These are phyloP conservation scores for Vaucheria bursata DNA, from an alignment of 352 stramenopile genomes.

Conservation along the genomic window DNA sequence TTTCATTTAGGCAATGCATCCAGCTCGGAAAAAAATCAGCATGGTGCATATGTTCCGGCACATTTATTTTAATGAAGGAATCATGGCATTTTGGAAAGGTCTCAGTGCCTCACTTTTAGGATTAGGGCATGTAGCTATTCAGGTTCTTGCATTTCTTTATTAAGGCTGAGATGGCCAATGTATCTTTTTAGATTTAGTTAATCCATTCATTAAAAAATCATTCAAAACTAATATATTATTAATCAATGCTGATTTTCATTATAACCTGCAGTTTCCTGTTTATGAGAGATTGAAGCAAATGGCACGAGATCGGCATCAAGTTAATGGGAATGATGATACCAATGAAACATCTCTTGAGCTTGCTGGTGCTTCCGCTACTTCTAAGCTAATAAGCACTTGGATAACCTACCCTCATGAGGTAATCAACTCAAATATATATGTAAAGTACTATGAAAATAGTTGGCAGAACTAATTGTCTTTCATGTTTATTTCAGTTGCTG, in stretches of 20 bases:
- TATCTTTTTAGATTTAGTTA: no score
- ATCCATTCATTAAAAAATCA: no score
- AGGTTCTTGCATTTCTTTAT: no score
- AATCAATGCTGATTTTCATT: no score
- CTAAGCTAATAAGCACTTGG: neutral
- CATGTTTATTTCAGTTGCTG: no score
- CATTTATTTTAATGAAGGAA: constrained; percentile 1
- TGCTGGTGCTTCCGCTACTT: neutral
- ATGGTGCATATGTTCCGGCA: neutral
- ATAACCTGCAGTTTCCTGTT: neutral
- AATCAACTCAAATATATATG: no score
- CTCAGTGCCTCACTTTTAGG: constrained; percentile 8
- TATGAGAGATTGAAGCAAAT: neutral
- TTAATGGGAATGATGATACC: neutral
- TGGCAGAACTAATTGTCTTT: no score
- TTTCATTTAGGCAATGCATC: constrained; percentile 8
- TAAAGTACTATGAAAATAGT: no score
- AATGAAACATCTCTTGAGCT: neutral
- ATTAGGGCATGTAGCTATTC: neutral
- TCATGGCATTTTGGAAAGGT: neutral
- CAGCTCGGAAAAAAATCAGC: neutral
- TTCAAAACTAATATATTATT: no score
- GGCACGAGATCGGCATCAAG: neutral
- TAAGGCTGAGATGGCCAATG: no score
- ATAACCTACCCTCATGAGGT: neutral